Base-by-base conservation (phyloP, 192 early-diverging fungal genomes). In the Phycomyces nitens region DNA sequence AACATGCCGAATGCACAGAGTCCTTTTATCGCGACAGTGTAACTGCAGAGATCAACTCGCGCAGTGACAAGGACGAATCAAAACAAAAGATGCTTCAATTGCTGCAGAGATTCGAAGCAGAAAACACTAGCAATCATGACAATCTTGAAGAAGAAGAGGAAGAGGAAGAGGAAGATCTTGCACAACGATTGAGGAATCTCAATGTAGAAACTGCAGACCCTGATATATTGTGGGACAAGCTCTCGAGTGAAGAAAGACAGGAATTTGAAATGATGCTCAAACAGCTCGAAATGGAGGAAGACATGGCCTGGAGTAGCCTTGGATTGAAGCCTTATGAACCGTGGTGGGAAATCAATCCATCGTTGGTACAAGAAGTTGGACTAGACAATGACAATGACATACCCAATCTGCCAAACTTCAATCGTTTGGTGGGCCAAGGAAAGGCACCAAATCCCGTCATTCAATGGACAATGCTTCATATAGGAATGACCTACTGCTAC, bases 11-110 rank as follows among this genome's bases (percentile, higher is more conserved):
- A 18, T 74, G 74, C 53, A 71, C 65, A 9, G 85, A 89, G 62
- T 73, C 76, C 3, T 89, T 89, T 62, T 87, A 89, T 59, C 83
- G 75, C 50, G 69, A 80, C 0, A 83, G 71, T 34, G 69, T 89
- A 2, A 71, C 78, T 39, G 69, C 68, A 29, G 87, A 87, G 29
- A 74, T 89, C 0, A 70, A 82, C 24, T 70, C 51, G 59, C 62
- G 74, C 2, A 34, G 7, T 34, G 29, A 34, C 29, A 34, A 2
- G 2, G 29, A 34, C 3, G 3, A 34, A 7, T 34, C 29, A 7
- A 79, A 85, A 51, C 62, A 68, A 51, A 69, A 71, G 23, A 84
- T 88, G 80, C 57, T 82, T 0, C 60, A 78, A 52, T 71, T 86
- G 18, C 56, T 88, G 52, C 62, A 66, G 47, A 65, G 66, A 24